These are phyloP conservation scores for Elaeagnus macrophylla DNA, from an alignment of 306 rosid species.

Conservation along the genomic window DNA sequence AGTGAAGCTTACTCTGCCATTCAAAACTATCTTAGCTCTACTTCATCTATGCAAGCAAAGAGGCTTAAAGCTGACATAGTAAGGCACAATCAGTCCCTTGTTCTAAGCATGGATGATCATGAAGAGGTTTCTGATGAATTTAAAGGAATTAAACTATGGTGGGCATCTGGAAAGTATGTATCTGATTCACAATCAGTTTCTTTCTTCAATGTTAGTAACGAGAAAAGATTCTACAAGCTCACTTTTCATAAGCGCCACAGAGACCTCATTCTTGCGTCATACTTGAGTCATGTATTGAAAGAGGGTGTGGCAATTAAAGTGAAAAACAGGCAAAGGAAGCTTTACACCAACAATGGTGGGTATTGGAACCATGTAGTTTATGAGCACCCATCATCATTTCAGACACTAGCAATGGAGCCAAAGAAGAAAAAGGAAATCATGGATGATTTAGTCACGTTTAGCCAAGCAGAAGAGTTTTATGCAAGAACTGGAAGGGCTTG, in stretches of 20 bases:
- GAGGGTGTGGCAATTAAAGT: constrained; percentile 43
- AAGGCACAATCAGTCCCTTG: constrained; percentile 40
- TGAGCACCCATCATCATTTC: constrained; percentile 58
- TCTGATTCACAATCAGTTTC: constrained; percentile 31
- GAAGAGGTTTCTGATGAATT: constrained; percentile 59
- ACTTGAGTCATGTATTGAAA: constrained; percentile 36
- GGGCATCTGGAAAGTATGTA: constrained; percentile 49
- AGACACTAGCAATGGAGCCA: constrained; percentile 54
- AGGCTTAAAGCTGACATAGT: constrained; percentile 53
- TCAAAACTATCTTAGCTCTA: constrained; percentile 52
- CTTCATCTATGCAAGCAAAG: constrained; percentile 55
- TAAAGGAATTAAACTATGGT: constrained; percentile 50
- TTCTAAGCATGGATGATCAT: constrained; percentile 74
- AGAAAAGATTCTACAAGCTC: constrained; percentile 50
- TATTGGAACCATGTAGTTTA: constrained; percentile 53
- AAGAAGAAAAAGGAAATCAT: constrained; percentile 38
- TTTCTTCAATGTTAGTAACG: constrained; percentile 26
- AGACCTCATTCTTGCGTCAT: constrained; percentile 32
- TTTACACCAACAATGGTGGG: constrained; percentile 44
- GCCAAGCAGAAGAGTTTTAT: constrained; percentile 41
- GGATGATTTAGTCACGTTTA: constrained; percentile 44
- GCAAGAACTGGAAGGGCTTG: constrained; percentile 58
- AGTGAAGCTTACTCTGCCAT: constrained; percentile 63
- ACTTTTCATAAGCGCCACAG: constrained; percentile 46
- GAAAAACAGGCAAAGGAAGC: constrained; percentile 49